phyloP scores from a whole-genome alignment of 257 asterid species.

The Solanum corneliomulleri region DNA sequence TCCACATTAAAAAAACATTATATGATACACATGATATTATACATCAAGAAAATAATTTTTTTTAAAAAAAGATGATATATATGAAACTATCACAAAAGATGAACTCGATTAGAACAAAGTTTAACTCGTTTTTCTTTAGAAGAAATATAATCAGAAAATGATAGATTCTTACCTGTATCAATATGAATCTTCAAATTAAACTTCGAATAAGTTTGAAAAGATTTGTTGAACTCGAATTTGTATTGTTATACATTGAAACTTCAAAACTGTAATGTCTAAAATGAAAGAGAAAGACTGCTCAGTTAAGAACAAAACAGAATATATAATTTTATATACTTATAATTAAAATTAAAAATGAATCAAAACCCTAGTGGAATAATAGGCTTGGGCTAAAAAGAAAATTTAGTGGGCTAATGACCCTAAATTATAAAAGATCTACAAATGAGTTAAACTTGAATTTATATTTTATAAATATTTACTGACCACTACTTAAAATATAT shows the following conservation, averaged over 20 bases:
- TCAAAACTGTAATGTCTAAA: background rate
- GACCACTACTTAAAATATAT: too few relatives aligned
- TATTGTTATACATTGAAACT: too few relatives aligned
- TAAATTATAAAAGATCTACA: too few relatives aligned
- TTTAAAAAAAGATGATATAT: background rate
- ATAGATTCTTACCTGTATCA: background rate
- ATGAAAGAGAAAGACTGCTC: background rate
- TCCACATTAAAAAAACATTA: too few relatives aligned
- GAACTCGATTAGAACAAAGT: background rate
- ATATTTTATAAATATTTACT: too few relatives aligned
- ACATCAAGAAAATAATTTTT: background rate
- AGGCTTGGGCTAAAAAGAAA: background rate
- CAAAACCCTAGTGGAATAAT: background rate
- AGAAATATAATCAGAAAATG: background rate
- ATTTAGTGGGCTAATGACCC: background rate
- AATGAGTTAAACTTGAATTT: too few relatives aligned
- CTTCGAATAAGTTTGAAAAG: too few relatives aligned
- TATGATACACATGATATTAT: background rate
- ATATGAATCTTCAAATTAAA: too few relatives aligned
- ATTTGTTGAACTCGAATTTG: too few relatives aligned
- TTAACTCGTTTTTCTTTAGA: background rate
- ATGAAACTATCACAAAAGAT: background rate
- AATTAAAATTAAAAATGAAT: too few relatives aligned
- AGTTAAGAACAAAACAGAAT: background rate
- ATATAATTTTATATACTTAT: background rate